Evolutionary conservation across 2,329 filamentous ascomycete genomes (phyloP).

Genomic region (Neopestalotiopsis rosae): DNA sequence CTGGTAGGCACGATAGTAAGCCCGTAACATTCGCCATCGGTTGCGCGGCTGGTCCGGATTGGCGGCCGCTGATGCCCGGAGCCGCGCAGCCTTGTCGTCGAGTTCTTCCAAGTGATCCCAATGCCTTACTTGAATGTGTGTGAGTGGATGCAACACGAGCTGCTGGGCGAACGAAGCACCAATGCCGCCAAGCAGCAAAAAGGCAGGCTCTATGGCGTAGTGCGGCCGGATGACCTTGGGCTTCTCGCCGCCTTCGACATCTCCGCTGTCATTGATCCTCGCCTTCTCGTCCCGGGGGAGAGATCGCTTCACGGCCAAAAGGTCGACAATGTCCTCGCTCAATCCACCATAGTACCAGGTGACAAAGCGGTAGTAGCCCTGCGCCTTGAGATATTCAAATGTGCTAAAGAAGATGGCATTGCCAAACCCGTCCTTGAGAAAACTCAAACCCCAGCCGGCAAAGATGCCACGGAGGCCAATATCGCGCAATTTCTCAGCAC

Average conservation of each 20-base stretch:
- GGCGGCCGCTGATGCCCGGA: constrained; percentile 41
- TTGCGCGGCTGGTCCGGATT: constrained; percentile 40
- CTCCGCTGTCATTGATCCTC: constrained; percentile 26
- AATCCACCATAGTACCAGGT: constrained; percentile 71
- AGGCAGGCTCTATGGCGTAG: constrained; percentile 76
- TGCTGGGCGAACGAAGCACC: constrained; percentile 73
- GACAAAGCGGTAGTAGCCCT: constrained; percentile 74
- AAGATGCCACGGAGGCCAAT: constrained; percentile 77
- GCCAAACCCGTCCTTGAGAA: constrained; percentile 73
- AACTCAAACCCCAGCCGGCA: constrained; percentile 72
- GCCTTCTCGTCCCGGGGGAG: constrained; percentile 18
- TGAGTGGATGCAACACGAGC: constrained; percentile 72
- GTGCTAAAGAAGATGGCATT: constrained; percentile 75
- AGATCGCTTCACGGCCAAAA: constrained; percentile 54
- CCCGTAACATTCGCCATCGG: constrained; percentile 60
- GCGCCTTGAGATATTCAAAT: constrained; percentile 79
- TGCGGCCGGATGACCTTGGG: constrained; percentile 70
- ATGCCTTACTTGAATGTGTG: constrained; percentile 73
- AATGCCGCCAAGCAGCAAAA: constrained; percentile 72
- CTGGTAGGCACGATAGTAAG: constrained; percentile 75
- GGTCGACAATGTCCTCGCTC: constrained; percentile 55
- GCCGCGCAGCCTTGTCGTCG: constrained; percentile 62
- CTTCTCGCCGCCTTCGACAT: constrained; percentile 28
- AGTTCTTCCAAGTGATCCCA: constrained; percentile 76
- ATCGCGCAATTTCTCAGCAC: constrained; percentile 68